Conservation (phyloP, 129 eudicot genomes). For the Scalesia atractyloides region DNA sequence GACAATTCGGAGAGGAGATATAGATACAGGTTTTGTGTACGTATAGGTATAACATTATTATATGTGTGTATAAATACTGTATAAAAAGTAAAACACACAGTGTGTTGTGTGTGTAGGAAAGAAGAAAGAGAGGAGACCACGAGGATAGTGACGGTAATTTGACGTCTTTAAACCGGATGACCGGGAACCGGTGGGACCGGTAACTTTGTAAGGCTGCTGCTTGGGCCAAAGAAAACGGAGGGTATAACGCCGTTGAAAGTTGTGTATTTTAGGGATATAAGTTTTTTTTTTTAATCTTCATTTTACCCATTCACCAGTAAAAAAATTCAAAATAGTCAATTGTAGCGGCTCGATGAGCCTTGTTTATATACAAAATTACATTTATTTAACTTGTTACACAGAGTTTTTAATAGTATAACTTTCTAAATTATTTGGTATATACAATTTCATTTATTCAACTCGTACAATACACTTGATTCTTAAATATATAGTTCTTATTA, state of each 20-base stretch:
- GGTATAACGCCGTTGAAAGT: background rate
- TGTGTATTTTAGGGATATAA: no score
- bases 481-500: no score
- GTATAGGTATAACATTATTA: slow-evolving; percentile 25
- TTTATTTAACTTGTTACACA: no score
- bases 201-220: background rate
- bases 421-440: no score
- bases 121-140: slow-evolving; percentile 22
- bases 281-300: no score
- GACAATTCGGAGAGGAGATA: slow-evolving; percentile 13
- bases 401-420: no score
- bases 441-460: no score
- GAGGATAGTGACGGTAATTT: slow-evolving; percentile 31
- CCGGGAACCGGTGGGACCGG: slow-evolving; percentile 38
- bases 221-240: background rate
- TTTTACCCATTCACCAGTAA: no score
- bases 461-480: no score
- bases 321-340: no score
- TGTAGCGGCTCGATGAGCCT: no score
- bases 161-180: slow-evolving; percentile 20
- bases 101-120: slow-evolving; percentile 12
- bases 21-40: slow-evolving; percentile 37
- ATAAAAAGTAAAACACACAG: slow-evolving; percentile 11
- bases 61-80: slow-evolving; percentile 21
- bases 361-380: no score